Base-by-base conservation (phyloP, 2,329 filamentous ascomycete species). In the Cercospora beticola region DNA sequence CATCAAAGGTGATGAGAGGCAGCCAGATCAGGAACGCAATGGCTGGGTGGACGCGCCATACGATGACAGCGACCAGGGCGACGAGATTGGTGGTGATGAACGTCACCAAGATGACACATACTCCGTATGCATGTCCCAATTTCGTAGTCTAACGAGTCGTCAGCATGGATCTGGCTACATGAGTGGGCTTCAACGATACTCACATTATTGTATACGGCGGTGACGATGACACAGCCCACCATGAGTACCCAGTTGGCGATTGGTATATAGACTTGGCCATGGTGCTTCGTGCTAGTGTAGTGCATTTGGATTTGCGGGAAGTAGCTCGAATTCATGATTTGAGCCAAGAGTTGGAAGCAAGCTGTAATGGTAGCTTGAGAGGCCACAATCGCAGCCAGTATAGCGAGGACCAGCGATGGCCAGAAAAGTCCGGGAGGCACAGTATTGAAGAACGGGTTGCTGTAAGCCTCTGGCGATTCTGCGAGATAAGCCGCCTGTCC, bases 61-160 rank as follows among this genome's bases (percentile, higher is more conserved):
- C 88, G 49, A 93, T 83, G 2, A 93, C 83, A 0, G 90, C 89
- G 1, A 91, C 89, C 0, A 94, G 81, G 0, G 89, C 86, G 2
- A 92, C 89, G 83, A 94, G 88, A 77, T 86, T 90, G 0, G 91
- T 93, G 62, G 89, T 90, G 74, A 93, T 88, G 76, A 93, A 92
- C 0, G 90, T 92, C 43, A 93, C 91, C 52, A 91, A 86, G 72
- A 93, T 92, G 75, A 93, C 91, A 72, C 91, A 94, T 8, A 92
- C 89, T 43, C 91, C 90, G 73, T 93, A 93, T 0, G 91, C 91
- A 74, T 93, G 88, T 26, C 91, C 91, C 0, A 93, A 84, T 65
- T 84, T 83, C 18, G 88, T 90, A 0, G 89, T 91, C 84, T 71
- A 23, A 8, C 30, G 14, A 49, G 26, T 23, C 26, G 14, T 62